phyloP scores from a whole-genome alignment of 2,329 filamentous ascomycete genomes.

The Fusarium scirpi region DNA sequence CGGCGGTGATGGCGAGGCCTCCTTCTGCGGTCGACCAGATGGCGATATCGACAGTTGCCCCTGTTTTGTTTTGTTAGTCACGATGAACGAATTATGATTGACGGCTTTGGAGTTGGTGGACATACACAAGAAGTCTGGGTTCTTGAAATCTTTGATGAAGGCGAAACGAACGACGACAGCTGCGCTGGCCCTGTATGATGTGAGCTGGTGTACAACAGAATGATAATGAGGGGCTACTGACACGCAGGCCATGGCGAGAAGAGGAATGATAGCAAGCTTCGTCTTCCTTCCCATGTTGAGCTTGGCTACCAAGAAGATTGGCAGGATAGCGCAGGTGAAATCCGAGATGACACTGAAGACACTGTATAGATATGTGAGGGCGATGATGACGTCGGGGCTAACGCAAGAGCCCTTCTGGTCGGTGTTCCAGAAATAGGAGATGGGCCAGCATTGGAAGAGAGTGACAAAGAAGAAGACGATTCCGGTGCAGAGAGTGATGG shows the following conservation, averaged over 20 bases:
- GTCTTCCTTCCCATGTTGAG: slow-evolving; percentile 65
- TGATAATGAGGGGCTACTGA: slow-evolving; percentile 40
- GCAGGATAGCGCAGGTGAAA: slow-evolving; percentile 64
- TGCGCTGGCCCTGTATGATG: slow-evolving; percentile 54
- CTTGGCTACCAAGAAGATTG: slow-evolving; percentile 65
- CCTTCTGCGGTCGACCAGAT: slow-evolving; percentile 63
- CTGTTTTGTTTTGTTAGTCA: slow-evolving; percentile 35
- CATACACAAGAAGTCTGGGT: slow-evolving; percentile 60
- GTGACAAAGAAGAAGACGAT: slow-evolving; percentile 57
- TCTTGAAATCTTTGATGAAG: slow-evolving; percentile 54
- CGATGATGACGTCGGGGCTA: slow-evolving; percentile 59
- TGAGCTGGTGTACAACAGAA: slow-evolving; percentile 21
- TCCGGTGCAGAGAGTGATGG: slow-evolving; percentile 53
- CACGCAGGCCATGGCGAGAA: slow-evolving; percentile 69
- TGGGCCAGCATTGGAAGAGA: slow-evolving; percentile 56
- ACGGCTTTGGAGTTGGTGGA: neutral
- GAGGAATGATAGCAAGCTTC: slow-evolving; percentile 63
- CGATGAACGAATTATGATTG: neutral
- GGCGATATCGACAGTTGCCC: slow-evolving; percentile 57
- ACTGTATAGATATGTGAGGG: slow-evolving; percentile 65
- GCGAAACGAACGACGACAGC: slow-evolving; percentile 58
- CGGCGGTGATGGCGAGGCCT: slow-evolving; percentile 61
- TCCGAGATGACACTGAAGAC: slow-evolving; percentile 62
- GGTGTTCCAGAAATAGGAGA: slow-evolving; percentile 57
- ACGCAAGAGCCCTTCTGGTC: slow-evolving; percentile 53